Base-by-base conservation (phyloP, 225 moss, liverwort and hornwort species). In the Thuidium tamariscinum region DNA sequence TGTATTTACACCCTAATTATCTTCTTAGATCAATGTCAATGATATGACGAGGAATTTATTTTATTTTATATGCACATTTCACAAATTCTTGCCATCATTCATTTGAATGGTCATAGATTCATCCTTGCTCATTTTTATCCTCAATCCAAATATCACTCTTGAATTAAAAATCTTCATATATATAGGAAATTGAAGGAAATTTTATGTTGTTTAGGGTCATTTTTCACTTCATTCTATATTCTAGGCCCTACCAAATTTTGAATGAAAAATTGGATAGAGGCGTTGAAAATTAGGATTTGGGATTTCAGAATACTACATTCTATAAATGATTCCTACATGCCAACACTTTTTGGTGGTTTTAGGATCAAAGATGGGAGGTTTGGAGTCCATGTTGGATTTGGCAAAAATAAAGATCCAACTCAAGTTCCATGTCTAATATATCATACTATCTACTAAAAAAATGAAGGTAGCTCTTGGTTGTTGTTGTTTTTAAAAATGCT, bases 161-260 rank as follows among this genome's bases (percentile, higher is more conserved):
- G 9, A 44, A 16, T 70, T 44, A 16, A 0, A 44, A 70, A 42
- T 42, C 15, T 1, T 2, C 3, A 2, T 5, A 10, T 16, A 44
- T 6, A 6, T 44, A 41, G 2, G 1, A 42, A 70, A 70, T 0
- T 16, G 1, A 70, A 70, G 5, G 15, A 69, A 41, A 15, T 15
- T 8, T 15, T 42, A 16, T 41, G 1, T 9, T 42, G 25, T 32
- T 9, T 41, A 2, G 26, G 25, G 26, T 5, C 26, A 69, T 69
- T 41, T 67, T 0, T 12, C 3, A 67, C 12, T 67, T 39, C 0
- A 0, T 69, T 41, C 2, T 0, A 41, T 0, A 3, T 25, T 5
- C 4, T 1, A 69, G 0, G 36, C 13, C 4, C 7, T 2, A 23
- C 23, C 13, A 6, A 7, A 68, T 68, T 23, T 0, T 7, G 2